Evolutionary conservation across 371 early-diverging fungal genomes (phyloP), one percentile per base, ranked within the genome.

Genomic region (Nematocida ironsii): DNA sequence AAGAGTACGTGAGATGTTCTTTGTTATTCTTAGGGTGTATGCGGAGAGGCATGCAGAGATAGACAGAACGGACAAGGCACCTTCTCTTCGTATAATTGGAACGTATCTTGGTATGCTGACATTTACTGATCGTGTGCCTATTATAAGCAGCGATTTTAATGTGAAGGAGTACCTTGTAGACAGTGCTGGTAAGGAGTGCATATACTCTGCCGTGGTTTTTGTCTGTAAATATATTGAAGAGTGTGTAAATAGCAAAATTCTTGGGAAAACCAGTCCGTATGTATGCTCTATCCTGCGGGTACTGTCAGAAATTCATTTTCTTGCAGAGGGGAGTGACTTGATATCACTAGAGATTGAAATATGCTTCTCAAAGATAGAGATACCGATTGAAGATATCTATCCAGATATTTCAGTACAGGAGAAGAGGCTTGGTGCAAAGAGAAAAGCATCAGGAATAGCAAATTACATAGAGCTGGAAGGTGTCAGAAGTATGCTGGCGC

Each of bases 211-310:
- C 0, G 57, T 78, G n/a, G 69, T 78, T 0, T 78, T 78, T 70
- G 80, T 70, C n/a, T 78, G 80, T 39, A 78, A 78, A 42, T 78
- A 67, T 58, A 56, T 78, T 9, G 80, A 78, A 71, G 80, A 78
- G 57, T 58, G 71, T 56, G 23, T 45, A 18, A 7, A 44, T 16
- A 70, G 70, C 68, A 52, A 25, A 23, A 57, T 78, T n/a, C 27
- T 78, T 16, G 71, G 80, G 23, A 78, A 68, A 5, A 56, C 42
- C 62, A 70, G 80, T 50, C 80, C 80, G 23, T 78, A 78, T 42
- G 40, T 78, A 1, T n/a, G 5, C 11, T 33, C 47, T 16, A 68
- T 78, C 40, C 80, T 78, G 9, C 6, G 48, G 40, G 57, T 78
- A 4, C 80, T 78, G 13, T 54, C 80, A 27, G 80, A 78, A 40